Evolutionary conservation across 2,329 filamentous ascomycete species (phyloP), one percentile per base, ranked within the genome.

Genomic region (Botrytis aclada): DNA sequence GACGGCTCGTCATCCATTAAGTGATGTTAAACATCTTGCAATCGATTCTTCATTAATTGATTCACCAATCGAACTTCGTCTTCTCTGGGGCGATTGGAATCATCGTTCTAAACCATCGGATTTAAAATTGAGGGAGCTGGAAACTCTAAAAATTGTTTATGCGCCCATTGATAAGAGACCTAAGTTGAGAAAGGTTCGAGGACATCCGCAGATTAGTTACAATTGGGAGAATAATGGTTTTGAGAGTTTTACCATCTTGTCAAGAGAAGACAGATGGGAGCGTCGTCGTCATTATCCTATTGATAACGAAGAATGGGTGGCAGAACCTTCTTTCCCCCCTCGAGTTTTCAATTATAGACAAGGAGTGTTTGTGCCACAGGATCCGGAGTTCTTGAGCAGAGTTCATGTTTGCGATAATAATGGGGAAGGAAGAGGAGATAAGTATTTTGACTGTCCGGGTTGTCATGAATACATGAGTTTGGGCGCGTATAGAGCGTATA

Each of bases 131-230:
- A 32, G 39, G 51, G 29, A 22, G 8, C 65, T 69, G 10, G 37
- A 56, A 41, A 69, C 65, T n/a, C 54, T 69, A 4, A 69, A 69
- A 12, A 69, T 69, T 29, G 65, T 69, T 51, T 69, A 56, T n/a
- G 47, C 65, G n/a, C 65, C 65, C 25, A 41, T 69, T 20, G 51
- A n/a, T 25, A 51, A 51, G 4, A 51, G 47, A 8, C 65, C 47
- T 39, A 22, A n/a, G n/a, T 47, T 56, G 5, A 51, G 37, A 9
- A 69, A 41, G 18, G 43, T 58, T 14, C 65, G 65, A 22, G 65
- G 65, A 10, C n/a, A 56, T 56, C 47, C 47, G 10, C 37, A 37
- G 14, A 69, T 69, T 58, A 69, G 34, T 39, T 69, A 32, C n/a
- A n/a, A 69, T 41, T 25, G 51, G n/a, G 51, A 29, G 14, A 29